Conservation (phyloP, 2,329 filamentous ascomycete genomes). For the Drechslera avenae region DNA sequence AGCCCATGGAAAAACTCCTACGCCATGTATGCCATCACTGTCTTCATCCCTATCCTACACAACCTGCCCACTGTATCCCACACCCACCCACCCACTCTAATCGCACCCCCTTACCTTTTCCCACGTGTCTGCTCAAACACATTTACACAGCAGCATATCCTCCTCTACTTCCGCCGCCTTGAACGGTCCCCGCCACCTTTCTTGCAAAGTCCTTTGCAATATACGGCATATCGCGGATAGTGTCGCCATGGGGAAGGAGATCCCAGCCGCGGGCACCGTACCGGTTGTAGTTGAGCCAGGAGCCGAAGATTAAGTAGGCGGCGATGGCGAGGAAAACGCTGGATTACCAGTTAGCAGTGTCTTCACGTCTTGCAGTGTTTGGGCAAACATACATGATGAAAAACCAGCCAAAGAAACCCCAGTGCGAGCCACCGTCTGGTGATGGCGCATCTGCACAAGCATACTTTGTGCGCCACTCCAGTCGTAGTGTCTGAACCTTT, state of each 20-base stretch:
- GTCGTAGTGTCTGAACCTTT: constrained; percentile 65
- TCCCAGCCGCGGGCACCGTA: constrained; percentile 97
- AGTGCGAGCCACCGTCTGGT: constrained; percentile 62
- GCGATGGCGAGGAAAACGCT: constrained; percentile 85
- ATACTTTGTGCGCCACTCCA: constrained; percentile 87
- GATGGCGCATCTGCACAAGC: constrained; percentile 65
- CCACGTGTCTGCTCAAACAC: too few species aligned
- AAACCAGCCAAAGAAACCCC: constrained; percentile 99
- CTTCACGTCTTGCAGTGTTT: neutral
- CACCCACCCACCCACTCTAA: too few species aligned
- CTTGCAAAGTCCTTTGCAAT: constrained; percentile 86
- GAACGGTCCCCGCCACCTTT: constrained; percentile 79
- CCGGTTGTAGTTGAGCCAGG: constrained; percentile 98
- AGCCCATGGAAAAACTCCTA: too few species aligned
- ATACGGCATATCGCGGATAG: constrained; percentile 89
- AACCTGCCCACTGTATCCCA: too few species aligned
- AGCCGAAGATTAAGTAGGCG: constrained; percentile 94
- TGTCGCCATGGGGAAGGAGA: constrained; percentile 87
- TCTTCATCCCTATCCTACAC: too few species aligned
- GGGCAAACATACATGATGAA: constrained; percentile 75
- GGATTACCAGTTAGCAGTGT: constrained; percentile 15
- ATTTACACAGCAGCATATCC: constrained; percentile 88
- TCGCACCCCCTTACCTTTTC: too few species aligned
- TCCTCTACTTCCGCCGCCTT: constrained; percentile 81
- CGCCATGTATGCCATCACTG: too few species aligned